phyloP scores from a whole-genome alignment of 495 filamentous ascomycete species.

The Talaromyces adpressus region DNA sequence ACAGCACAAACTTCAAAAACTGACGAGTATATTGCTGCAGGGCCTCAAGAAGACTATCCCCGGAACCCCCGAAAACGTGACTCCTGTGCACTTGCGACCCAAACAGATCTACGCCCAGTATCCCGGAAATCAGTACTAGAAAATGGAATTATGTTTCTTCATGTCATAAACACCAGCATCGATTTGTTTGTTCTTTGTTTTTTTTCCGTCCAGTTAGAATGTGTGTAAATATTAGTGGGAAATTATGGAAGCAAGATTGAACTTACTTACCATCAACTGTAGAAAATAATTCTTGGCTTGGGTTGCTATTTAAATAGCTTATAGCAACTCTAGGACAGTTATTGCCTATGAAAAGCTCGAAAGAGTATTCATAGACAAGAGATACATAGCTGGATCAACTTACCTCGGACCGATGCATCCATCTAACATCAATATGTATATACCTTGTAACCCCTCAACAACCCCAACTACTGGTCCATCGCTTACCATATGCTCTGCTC shows the following conservation, averaged over 20 bases:
- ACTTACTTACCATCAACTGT: not conserved
- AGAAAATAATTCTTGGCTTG: no score
- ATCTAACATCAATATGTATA: not conserved
- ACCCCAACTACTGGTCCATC: not conserved
- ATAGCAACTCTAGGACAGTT: not conserved
- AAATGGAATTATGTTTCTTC: not conserved
- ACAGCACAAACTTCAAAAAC: no score
- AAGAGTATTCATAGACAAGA: no score
- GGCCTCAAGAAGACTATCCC: constrained; percentile 88
- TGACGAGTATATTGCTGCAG: constrained; percentile 16
- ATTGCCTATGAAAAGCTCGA: not conserved
- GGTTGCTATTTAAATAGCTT: not conserved
- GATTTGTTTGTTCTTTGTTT: not conserved
- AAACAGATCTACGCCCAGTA: constrained; percentile 65
- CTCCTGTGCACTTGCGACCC: constrained; percentile 75
- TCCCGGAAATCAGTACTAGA: constrained; percentile 38
- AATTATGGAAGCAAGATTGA: not conserved
- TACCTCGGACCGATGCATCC: constrained; percentile 7
- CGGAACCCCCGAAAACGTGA: constrained; percentile 65
- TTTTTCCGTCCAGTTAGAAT: constrained; percentile 3
- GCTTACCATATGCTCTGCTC: not conserved
- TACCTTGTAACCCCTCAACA: not conserved
- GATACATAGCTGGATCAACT: not conserved
- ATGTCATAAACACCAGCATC: not conserved
- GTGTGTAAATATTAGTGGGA: constrained; percentile 9